Conservation (phyloP, 129 eudicot genomes). For the Chrysanthemum makinoi region DNA sequence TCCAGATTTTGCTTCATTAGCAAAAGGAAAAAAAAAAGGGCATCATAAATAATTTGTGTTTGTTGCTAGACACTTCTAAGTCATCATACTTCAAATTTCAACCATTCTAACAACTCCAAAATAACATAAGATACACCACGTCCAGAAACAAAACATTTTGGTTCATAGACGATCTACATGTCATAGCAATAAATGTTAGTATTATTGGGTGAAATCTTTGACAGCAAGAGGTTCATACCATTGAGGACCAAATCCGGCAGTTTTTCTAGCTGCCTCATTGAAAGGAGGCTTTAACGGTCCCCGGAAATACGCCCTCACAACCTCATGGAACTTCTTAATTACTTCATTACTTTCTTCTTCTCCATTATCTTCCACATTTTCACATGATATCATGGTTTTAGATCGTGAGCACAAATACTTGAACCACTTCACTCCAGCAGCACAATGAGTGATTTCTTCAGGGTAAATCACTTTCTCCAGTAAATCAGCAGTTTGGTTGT, state of each 20-base stretch:
- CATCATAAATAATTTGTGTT: no score
- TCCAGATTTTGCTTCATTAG: no score
- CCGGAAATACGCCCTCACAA: constrained; percentile 69
- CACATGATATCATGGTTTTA: constrained; percentile 13
- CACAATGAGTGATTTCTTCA: constrained; percentile 95
- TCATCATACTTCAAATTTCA: not conserved
- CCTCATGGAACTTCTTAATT: constrained; percentile 65
- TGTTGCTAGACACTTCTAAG: no score
- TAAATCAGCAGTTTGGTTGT: constrained; percentile 70
- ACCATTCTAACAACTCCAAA: not conserved
- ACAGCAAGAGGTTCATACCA: constrained; percentile 97
- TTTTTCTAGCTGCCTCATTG: constrained; percentile 83
- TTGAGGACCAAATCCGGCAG: constrained; percentile 91
- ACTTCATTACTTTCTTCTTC: constrained; percentile 50
- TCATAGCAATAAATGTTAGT: not conserved
- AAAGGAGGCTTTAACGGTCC: constrained; percentile 97
- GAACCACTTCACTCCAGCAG: constrained; percentile 97
- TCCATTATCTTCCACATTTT: constrained; percentile 6
- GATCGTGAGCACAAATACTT: constrained; percentile 69
- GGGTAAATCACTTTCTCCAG: constrained; percentile 80
- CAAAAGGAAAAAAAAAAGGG: no score
- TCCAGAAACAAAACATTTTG: not conserved
- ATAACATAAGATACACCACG: not conserved
- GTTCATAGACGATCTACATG: not conserved
- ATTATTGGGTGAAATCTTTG: constrained; percentile 42